Evolutionary conservation across 768 basidiomycete species (phyloP), one percentile per base, ranked within the genome.

Genomic region (Gelatoporia subvermispora): DNA sequence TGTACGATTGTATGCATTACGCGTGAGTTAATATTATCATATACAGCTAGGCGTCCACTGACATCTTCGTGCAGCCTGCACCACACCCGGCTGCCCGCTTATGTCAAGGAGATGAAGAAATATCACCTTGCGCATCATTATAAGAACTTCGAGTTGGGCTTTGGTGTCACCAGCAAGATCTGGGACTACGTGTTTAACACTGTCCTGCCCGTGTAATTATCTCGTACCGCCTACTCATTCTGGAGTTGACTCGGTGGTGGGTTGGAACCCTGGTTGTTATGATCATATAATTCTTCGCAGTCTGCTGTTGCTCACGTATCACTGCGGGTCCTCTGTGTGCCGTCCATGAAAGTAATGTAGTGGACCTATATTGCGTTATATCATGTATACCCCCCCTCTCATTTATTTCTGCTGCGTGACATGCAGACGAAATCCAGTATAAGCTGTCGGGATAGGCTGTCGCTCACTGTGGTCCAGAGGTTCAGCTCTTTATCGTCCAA

Each of bases 51-150:
- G 13, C 62, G 38, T 56, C 56, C 24, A 44, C 48, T 48, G 48
- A 52, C 55, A n/a, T 43, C 22, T 39, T 50, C 25, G 40, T 52
- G 28, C 55, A 82, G 84, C 20, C 74, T 93, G 48, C 93, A 95
- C 64, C 93, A 96, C 69, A 85, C 88, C 2, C 81, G 74, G 56
- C 79, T 95, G 20, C 92, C 93, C 2, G 72, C 82, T 31, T 96
- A 97, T 69, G 65, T 98, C 69, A 77, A 76, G 49, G 86, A 93
- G 63, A 87, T 90, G 88, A 99, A 99, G 75, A 89, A 89, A 64
- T 98, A 97, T 63, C 96, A 99, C 60, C 79, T 99, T 54, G 93
- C 92, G 7, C 94, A 97, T 62, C 95, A 97, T 66, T 96, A 95
- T 75, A 96, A 96, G 70, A 95, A 96, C 72, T 95, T 92, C 65